Evolutionary conservation across 768 basidiomycete genomes (phyloP).

Genomic region (Jaapia argillacea): DNA sequence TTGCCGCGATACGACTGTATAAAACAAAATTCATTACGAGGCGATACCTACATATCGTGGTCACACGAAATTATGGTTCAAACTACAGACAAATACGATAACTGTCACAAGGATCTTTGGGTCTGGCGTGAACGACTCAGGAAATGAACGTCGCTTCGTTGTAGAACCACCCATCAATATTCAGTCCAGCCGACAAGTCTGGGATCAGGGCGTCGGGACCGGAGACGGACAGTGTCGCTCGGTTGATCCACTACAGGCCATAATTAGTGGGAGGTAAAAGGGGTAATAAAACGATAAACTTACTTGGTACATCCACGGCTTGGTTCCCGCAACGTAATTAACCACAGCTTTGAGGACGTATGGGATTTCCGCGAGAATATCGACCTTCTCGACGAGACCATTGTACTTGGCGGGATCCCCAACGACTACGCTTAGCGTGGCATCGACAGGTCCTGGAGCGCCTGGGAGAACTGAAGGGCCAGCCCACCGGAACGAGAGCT

Average conservation of each 20-base stretch:
- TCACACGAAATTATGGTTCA: too few relatives aligned
- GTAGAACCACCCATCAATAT: constrained; percentile 66
- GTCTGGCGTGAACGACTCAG: too few relatives aligned
- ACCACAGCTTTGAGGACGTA: constrained; percentile 87
- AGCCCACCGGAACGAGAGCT: constrained; percentile 70
- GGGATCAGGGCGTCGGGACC: constrained; percentile 30
- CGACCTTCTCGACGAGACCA: constrained; percentile 86
- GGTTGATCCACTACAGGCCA: constrained; percentile 43
- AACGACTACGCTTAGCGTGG: constrained; percentile 45
- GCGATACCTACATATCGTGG: neutral
- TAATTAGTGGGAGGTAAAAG: constrained; percentile 1
- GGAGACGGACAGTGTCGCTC: constrained; percentile 37
- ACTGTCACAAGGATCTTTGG: too few relatives aligned
- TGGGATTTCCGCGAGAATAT: constrained; percentile 92
- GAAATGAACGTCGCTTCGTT: constrained; percentile 92
- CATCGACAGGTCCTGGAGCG: constrained; percentile 43
- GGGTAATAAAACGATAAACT: constrained; percentile 14
- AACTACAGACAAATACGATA: too few relatives aligned
- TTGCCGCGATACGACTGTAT: too few relatives aligned
- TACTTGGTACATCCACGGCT: constrained; percentile 93
- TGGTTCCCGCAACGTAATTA: constrained; percentile 87
- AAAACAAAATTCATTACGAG: too few relatives aligned
- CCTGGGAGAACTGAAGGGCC: constrained; percentile 51
- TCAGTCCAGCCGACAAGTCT: constrained; percentile 25
- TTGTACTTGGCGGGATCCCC: constrained; percentile 48